A percentile compares a stretch with the other conserved stretches of the same genome.
phyloP scores from a whole-genome alignment of 257 asterid species.

The Datura wrightii region DNA sequence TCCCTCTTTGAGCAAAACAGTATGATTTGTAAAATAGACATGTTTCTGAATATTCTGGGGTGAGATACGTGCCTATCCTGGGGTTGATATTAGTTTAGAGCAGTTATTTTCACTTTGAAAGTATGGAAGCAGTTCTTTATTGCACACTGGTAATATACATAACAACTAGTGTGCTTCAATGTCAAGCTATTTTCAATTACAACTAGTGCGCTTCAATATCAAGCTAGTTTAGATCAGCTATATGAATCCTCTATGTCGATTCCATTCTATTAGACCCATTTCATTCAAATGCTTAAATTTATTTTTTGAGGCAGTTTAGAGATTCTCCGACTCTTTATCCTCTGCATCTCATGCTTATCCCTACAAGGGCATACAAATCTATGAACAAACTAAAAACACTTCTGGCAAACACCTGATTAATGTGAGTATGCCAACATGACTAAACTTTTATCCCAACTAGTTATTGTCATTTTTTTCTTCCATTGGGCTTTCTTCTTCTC shows the following conservation, averaged over 20 bases:
- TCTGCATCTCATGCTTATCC: not conserved
- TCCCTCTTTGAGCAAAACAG: conserved; percentile 16
- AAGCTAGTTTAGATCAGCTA: not conserved
- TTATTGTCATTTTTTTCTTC: conserved; percentile 3
- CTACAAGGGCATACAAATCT: not conserved
- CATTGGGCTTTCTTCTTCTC: not conserved
- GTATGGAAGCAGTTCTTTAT: not conserved
- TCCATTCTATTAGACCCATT: conserved; percentile 11
- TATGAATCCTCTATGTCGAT: not conserved
- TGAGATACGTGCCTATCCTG: not conserved
- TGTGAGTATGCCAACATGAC: not conserved
- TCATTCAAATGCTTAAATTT: not conserved
- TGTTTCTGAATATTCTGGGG: not conserved
- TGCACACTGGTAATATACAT: conserved; percentile 10
- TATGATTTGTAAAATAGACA: conserved; percentile 15
- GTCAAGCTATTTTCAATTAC: not conserved
- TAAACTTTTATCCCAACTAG: too few species aligned
- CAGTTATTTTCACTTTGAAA: not conserved
- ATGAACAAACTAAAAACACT: not conserved
- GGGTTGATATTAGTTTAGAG: not conserved
- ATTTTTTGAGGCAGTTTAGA: not conserved
- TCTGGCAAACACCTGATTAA: not conserved
- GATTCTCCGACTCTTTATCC: conserved; percentile 4
- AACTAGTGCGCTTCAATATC: not conserved
- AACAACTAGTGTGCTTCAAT: not conserved